Evolutionary conservation across 305 asterid species (phyloP).

Genomic region (Withania somnifera): DNA sequence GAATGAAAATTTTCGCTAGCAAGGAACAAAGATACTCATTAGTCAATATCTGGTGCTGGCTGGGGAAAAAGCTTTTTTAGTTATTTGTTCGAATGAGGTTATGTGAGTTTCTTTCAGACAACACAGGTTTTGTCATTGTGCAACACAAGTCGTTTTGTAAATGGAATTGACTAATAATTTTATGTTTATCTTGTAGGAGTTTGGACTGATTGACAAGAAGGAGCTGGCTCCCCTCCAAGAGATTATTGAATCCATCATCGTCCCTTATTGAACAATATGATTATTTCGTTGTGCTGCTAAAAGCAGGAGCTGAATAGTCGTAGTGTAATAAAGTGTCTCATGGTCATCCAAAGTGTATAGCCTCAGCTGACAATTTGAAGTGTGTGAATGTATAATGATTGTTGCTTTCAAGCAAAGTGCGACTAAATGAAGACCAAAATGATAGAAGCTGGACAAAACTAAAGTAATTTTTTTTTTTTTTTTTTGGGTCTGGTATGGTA

Average conservation of each 20-base stretch:
- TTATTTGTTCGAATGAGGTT: background rate
- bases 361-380: background rate
- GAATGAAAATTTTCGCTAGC: background rate
- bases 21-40: background rate
- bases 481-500: background rate
- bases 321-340: background rate
- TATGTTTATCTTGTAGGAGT: constrained; percentile 50
- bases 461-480: background rate
- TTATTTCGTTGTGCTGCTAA: constrained; percentile 3
- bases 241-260: constrained; percentile 75
- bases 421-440: background rate
- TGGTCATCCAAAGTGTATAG: background rate
- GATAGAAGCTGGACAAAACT: background rate
- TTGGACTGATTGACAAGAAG: constrained; percentile 84
- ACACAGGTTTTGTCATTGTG: background rate
- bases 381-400: background rate
- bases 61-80: background rate
- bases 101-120: background rate
- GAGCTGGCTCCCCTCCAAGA: constrained; percentile 98
- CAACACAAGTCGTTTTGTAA: background rate
- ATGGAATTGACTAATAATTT: background rate
- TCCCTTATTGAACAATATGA: constrained; percentile 42
- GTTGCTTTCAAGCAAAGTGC: background rate
- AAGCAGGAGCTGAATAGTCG: constrained; percentile 1
- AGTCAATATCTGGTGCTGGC: background rate